Conservation (phyloP, 768 basidiomycete genomes). For the Austroboletus festivus region DNA sequence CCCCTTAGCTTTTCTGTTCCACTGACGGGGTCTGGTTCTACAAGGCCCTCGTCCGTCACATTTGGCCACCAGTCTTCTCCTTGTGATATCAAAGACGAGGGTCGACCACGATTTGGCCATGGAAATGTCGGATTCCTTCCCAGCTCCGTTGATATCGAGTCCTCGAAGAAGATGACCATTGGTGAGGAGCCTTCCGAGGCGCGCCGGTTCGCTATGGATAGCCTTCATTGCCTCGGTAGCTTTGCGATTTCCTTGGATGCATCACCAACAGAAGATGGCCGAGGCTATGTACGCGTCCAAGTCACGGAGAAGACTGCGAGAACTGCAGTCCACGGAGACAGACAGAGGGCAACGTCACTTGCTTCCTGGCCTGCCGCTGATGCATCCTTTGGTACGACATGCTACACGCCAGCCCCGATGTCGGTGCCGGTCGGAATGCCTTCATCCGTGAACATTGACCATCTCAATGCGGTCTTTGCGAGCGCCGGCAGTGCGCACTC, state of each 20-base stretch:
- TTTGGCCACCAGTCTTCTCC: slow-evolving; percentile 43
- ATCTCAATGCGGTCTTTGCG: slow-evolving; percentile 57
- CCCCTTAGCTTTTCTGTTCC: slow-evolving; percentile 58
- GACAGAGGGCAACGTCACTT: slow-evolving; percentile 19
- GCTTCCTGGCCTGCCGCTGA: slow-evolving; percentile 27
- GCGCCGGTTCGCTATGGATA: slow-evolving; percentile 51
- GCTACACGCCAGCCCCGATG: slow-evolving; percentile 32
- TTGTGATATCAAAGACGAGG: slow-evolving; percentile 50
- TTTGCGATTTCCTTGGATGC: slow-evolving; percentile 75
- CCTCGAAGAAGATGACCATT: slow-evolving; percentile 29
- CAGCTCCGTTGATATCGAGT: slow-evolving; percentile 38
- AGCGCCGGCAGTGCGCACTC: slow-evolving; percentile 42
- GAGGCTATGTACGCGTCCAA: slow-evolving; percentile 72
- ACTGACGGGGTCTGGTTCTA: slow-evolving; percentile 33
- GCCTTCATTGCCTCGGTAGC: slow-evolving; percentile 46
- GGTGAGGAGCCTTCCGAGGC: slow-evolving; percentile 38
- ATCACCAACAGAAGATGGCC: slow-evolving; percentile 59
- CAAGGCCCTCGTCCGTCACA: slow-evolving; percentile 39
- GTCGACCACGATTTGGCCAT: slow-evolving; percentile 45
- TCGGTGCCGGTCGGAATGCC: slow-evolving; percentile 36
- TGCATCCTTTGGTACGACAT: slow-evolving; percentile 16
- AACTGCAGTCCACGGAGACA: slow-evolving; percentile 10
- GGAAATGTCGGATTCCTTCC: slow-evolving; percentile 45
- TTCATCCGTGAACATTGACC: slow-evolving; percentile 34
- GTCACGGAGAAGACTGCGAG: slow-evolving; percentile 42